Conservation (phyloP, 2,329 filamentous ascomycete genomes). For the Nectriaceae sp. region DNA sequence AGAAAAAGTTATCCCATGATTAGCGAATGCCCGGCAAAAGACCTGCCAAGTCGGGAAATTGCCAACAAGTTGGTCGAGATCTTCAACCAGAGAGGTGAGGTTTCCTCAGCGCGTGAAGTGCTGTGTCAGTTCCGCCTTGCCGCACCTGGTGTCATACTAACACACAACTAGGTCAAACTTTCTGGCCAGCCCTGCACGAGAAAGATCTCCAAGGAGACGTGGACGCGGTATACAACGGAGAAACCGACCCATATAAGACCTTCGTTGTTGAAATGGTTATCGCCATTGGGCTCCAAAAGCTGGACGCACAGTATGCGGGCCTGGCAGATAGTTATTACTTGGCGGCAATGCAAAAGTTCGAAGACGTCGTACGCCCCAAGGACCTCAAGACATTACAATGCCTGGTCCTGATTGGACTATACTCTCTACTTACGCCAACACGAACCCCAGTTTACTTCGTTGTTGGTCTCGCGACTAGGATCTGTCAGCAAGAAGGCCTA, state of each 20-base stretch:
- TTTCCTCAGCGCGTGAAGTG: neutral
- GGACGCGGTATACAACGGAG: conserved; percentile 77
- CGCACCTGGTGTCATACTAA: conserved; percentile 14
- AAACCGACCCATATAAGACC: conserved; percentile 77
- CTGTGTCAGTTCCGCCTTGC: conserved; percentile 1
- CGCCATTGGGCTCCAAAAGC: conserved; percentile 91
- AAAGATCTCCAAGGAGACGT: conserved; percentile 74
- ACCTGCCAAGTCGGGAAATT: conserved; percentile 71
- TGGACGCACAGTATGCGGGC: conserved; percentile 87
- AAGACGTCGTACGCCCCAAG: conserved; percentile 82
- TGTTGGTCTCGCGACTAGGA: conserved; percentile 80
- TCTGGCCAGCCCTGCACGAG: conserved; percentile 87
- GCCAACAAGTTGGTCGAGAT: conserved; percentile 80
- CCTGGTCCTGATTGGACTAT: conserved; percentile 82
- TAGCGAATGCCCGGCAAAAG: conserved; percentile 78
- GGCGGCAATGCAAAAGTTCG: conserved; percentile 81
- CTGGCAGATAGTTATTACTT: conserved; percentile 94
- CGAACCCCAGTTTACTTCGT: conserved; percentile 92
- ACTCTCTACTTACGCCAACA: conserved; percentile 90
- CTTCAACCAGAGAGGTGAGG: conserved; percentile 79
- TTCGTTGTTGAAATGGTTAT: conserved; percentile 90
- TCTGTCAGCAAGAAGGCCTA: conserved; percentile 86
- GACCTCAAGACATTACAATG: conserved; percentile 90
- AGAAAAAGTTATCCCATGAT: conserved; percentile 91
- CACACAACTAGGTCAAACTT: conserved; percentile 69